These are phyloP conservation scores for Oenanthe javanica DNA, from an alignment of 140 eudicot genomes.

Conservation along the genomic window DNA sequence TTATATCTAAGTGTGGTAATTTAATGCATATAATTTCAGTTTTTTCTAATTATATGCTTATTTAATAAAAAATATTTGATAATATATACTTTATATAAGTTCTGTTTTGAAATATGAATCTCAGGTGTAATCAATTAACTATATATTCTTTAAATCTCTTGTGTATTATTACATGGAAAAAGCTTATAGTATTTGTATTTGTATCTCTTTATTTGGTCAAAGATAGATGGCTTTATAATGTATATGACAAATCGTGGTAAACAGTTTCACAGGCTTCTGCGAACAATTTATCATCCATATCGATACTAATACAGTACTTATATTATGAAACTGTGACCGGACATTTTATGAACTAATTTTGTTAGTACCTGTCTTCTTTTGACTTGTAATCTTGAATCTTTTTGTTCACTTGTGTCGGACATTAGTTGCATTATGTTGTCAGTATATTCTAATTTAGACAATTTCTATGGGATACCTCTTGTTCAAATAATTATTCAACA, in stretches of 20 bases:
- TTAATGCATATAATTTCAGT: neutral
- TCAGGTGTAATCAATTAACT: no score
- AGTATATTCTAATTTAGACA: neutral
- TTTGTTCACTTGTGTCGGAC: neutral
- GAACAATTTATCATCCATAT: neutral
- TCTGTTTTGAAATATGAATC: neutral
- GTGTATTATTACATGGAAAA: neutral
- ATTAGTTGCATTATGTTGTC: neutral
- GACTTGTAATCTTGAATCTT: neutral
- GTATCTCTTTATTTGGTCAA: neutral
- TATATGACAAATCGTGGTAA: neutral
- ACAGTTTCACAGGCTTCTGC: neutral
- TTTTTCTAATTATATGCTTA: neutral
- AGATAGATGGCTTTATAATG: neutral
- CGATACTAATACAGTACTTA: neutral
- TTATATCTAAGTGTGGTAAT: neutral
- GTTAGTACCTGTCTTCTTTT: neutral
- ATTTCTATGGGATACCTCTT: neutral
- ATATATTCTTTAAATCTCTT: neutral
- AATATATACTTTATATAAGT: neutral
- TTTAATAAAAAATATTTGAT: neutral
- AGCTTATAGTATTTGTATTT: neutral
- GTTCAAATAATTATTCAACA: neutral
- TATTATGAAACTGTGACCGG: neutral
- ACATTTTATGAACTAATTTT: neutral